These are phyloP conservation scores for Pseudognaphalium luteoalbum DNA, from an alignment of 129 eudicot species.

Conservation along the genomic window DNA sequence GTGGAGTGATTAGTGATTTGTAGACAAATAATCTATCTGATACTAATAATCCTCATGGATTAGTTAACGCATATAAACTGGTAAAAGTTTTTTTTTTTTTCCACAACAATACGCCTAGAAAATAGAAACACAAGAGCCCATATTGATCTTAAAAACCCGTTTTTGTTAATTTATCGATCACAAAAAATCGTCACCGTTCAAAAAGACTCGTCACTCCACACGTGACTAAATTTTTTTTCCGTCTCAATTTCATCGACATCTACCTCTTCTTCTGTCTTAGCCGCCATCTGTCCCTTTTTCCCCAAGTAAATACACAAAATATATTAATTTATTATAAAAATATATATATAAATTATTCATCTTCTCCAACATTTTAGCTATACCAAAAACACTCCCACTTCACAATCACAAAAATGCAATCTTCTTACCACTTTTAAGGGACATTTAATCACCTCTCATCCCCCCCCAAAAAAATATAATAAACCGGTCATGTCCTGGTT, in stretches of 20 bases:
- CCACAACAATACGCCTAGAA: too few species aligned
- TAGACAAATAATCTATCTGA: too few species aligned
- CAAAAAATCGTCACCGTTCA: too few species aligned
- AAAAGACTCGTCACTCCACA: background rate
- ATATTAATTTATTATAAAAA: too few species aligned
- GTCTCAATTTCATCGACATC: background rate
- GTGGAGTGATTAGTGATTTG: too few species aligned
- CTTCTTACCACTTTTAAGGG: background rate
- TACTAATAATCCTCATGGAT: too few species aligned
- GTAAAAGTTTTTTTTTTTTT: too few species aligned
- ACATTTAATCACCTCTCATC: background rate
- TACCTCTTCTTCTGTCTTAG: background rate
- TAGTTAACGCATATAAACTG: too few species aligned
- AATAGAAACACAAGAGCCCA: too few species aligned
- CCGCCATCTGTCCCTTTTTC: conserved; percentile 23
- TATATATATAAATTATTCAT: background rate
- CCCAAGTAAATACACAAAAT: background rate
- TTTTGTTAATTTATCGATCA: too few species aligned
- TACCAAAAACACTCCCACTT: conserved; percentile 1
- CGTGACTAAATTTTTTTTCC: background rate
- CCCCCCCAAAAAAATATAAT: background rate
- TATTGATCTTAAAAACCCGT: too few species aligned
- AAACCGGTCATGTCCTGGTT: conserved; percentile 49
- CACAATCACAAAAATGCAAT: conserved; percentile 4
- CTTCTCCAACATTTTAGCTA: conserved; percentile 22